Evolutionary conservation across 2,329 filamentous ascomycete genomes (phyloP).

Genomic region (Cladorrhinum sp.): DNA sequence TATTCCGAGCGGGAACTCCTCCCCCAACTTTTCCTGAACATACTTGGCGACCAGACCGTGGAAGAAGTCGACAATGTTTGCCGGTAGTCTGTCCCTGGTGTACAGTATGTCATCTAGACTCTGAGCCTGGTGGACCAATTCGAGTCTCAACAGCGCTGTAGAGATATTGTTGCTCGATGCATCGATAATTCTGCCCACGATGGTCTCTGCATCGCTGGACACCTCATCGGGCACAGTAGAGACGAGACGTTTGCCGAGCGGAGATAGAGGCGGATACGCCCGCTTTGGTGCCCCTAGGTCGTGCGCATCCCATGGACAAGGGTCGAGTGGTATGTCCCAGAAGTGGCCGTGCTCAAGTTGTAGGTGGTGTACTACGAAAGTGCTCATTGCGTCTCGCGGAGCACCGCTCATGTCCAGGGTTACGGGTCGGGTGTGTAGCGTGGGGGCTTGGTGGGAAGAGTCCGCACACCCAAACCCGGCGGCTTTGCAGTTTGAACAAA

Average conservation of each 20-base stretch:
- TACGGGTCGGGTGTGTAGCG: not conserved
- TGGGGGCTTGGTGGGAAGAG: not conserved
- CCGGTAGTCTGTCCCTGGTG: not conserved
- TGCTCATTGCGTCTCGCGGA: not conserved
- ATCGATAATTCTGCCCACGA: not conserved
- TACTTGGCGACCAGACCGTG: not conserved
- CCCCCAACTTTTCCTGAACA: not conserved
- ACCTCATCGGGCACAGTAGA: not conserved
- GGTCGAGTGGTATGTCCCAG: not conserved
- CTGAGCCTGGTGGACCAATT: not conserved
- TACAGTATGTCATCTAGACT: not conserved
- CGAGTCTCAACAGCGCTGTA: not conserved
- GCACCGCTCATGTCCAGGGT: not conserved
- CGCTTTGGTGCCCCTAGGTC: not conserved
- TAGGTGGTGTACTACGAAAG: not conserved
- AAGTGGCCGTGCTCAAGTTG: constrained; percentile 3
- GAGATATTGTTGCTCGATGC: not conserved
- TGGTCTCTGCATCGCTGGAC: not conserved
- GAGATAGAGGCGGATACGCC: not conserved
- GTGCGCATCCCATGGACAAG: not conserved
- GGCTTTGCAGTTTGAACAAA: not conserved
- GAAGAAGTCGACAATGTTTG: not conserved
- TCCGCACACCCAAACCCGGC: not conserved
- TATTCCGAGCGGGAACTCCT: not conserved
- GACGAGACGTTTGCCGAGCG: not conserved